These are phyloP conservation scores for Marchantia paleacea DNA, from an alignment of 225 moss, liverwort and hornwort species.

Conservation along the genomic window DNA sequence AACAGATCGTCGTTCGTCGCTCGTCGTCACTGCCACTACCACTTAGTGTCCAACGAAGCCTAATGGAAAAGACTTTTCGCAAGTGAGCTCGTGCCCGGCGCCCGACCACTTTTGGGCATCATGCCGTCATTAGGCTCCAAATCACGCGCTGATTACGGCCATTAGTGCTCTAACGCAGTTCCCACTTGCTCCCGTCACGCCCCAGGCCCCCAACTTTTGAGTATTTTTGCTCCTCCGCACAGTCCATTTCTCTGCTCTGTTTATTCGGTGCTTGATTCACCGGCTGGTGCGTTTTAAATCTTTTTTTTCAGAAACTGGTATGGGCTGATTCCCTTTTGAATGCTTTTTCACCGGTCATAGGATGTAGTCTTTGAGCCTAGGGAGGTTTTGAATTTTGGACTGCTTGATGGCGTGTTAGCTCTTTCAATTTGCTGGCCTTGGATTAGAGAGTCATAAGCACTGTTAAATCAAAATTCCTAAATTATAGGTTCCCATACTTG, in stretches of 20 bases:
- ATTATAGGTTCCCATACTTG: too few species aligned
- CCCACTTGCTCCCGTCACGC: neutral
- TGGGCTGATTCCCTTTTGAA: neutral
- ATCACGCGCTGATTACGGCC: neutral
- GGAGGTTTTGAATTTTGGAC: too few species aligned
- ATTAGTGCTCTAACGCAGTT: neutral
- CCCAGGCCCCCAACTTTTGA: too few species aligned
- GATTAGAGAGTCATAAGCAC: neutral
- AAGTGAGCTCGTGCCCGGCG: neutral
- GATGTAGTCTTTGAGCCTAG: neutral
- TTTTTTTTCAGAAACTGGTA: neutral
- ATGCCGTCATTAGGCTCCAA: neutral
- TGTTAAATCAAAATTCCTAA: too few species aligned
- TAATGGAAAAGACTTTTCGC: neutral
- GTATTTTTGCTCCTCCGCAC: too few species aligned
- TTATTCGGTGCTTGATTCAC: too few species aligned
- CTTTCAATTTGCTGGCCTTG: neutral
- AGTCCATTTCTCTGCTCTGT: too few species aligned
- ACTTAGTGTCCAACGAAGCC: too few species aligned
- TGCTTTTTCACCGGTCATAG: neutral
- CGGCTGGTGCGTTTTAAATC: neutral
- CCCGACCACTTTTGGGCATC: neutral
- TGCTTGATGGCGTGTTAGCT: too few species aligned
- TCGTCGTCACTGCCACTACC: neutral
- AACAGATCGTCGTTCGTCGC: conserved; percentile 5